phyloP scores from a whole-genome alignment of 306 rosid species.

The Medicago ruthenica region DNA sequence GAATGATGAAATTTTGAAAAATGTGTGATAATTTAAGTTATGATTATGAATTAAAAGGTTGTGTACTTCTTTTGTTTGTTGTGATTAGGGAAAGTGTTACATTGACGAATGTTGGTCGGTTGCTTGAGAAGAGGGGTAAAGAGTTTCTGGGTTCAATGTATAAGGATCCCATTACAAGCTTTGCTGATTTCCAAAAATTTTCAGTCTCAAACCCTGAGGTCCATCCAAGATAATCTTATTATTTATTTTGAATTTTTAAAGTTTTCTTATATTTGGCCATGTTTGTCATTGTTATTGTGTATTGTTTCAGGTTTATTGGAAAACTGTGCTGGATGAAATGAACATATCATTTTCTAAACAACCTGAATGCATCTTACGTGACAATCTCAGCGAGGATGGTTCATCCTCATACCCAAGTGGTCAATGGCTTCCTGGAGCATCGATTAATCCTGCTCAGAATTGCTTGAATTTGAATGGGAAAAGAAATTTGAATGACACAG shows the following conservation, averaged over 20 bases:
- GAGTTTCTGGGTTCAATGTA: constrained; percentile 77
- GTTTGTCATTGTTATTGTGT: constrained; percentile 29
- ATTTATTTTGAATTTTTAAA: constrained; percentile 16
- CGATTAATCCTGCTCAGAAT: constrained; percentile 75
- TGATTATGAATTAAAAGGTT: neutral
- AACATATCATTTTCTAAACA: constrained; percentile 61
- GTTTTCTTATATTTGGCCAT: neutral
- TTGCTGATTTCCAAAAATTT: constrained; percentile 77
- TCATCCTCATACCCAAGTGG: constrained; percentile 62
- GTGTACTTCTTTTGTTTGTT: neutral
- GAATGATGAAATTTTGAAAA: neutral
- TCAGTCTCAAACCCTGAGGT: constrained; percentile 77
- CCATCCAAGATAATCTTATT: constrained; percentile 5
- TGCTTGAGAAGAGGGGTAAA: constrained; percentile 72
- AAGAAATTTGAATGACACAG: constrained; percentile 70
- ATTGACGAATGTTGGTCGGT: constrained; percentile 73
- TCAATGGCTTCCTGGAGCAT: constrained; percentile 92
- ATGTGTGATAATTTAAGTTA: neutral
- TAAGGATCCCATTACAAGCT: constrained; percentile 83
- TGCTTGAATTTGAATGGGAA: constrained; percentile 64
- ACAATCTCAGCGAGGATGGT: constrained; percentile 48
- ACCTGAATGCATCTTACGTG: constrained; percentile 74
- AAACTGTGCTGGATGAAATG: constrained; percentile 73
- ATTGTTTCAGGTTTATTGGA: constrained; percentile 79
- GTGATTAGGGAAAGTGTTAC: constrained; percentile 60